Conservation (phyloP, 2,329 filamentous ascomycete genomes). For the Metarhizium humberi region DNA sequence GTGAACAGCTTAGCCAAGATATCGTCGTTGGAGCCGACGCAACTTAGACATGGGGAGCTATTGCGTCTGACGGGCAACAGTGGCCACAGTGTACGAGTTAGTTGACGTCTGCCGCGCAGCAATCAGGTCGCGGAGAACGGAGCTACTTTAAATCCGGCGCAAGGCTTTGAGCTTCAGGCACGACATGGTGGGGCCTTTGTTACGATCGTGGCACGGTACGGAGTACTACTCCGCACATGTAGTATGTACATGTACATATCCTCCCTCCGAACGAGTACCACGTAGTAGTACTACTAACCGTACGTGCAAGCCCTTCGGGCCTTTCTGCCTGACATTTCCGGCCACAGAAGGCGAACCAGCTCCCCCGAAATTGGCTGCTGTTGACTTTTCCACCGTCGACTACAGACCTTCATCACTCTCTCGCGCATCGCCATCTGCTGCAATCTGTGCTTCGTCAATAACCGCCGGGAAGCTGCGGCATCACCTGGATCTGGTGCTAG, state of each 20-base stretch:
- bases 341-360: conserved; percentile 11
- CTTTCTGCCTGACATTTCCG: conserved; percentile 25
- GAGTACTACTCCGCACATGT: neutral
- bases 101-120: conserved; percentile 1
- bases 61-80: conserved; percentile 1
- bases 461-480: conserved; percentile 15
- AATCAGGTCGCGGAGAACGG: conserved; percentile 8
- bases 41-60: conserved; percentile 1
- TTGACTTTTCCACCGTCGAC: conserved; percentile 21
- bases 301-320: neutral
- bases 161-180: neutral
- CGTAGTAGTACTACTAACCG: no score
- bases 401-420: conserved; percentile 20
- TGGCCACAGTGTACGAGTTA: conserved; percentile 3
- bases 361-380: conserved; percentile 14
- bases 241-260: neutral
- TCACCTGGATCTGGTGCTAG: conserved; percentile 12
- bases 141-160: conserved; percentile 10
- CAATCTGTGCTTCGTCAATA: conserved; percentile 11
- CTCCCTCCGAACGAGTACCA: no score
- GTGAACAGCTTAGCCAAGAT: neutral
- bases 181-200: neutral
- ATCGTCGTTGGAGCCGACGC: neutral
- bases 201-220: neutral
- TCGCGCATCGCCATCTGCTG: conserved; percentile 15